Percentiles rank a stretch among this genome's conserved stretches.
Evolutionary conservation across 768 basidiomycete species (phyloP).

Genomic region (Leccinum olivaceopallidum): DNA sequence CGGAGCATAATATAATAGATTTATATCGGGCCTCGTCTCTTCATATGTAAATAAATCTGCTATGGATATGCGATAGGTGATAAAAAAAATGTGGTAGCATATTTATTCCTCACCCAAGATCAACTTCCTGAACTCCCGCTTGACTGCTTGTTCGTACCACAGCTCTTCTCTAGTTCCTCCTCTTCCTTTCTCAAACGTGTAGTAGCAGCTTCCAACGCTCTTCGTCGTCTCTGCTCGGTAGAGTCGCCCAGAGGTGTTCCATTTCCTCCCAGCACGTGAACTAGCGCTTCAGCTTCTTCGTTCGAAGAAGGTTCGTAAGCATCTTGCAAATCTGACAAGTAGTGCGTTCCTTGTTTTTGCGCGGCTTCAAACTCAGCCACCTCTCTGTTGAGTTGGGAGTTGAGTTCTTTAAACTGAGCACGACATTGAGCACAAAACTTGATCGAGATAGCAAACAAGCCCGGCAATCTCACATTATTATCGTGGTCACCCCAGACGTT

Average conservation of each 20-base stretch:
- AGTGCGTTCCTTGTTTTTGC: constrained; percentile 52
- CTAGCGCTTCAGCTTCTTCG: constrained; percentile 55
- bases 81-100: no score
- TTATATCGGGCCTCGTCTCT: no score
- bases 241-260: constrained; percentile 40
- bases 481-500: constrained; percentile 75
- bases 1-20: no score
- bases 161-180: constrained; percentile 69
- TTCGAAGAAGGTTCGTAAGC: constrained; percentile 54
- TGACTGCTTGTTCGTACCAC: constrained; percentile 49
- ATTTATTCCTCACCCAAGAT: background rate
- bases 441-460: background rate
- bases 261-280: constrained; percentile 58
- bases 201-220: constrained; percentile 61
- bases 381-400: constrained; percentile 72
- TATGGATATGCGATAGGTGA: background rate
- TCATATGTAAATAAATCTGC: no score
- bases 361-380: constrained; percentile 67
- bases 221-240: constrained; percentile 54
- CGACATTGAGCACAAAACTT: constrained; percentile 21
- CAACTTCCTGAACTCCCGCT: background rate
- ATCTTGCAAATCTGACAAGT: constrained; percentile 38
- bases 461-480: constrained; percentile 52
- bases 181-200: constrained; percentile 62
- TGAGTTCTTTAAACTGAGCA: constrained; percentile 68